These are phyloP conservation scores for Peribolospora baueri DNA, from an alignment of 768 basidiomycete species.

Conservation along the genomic window DNA sequence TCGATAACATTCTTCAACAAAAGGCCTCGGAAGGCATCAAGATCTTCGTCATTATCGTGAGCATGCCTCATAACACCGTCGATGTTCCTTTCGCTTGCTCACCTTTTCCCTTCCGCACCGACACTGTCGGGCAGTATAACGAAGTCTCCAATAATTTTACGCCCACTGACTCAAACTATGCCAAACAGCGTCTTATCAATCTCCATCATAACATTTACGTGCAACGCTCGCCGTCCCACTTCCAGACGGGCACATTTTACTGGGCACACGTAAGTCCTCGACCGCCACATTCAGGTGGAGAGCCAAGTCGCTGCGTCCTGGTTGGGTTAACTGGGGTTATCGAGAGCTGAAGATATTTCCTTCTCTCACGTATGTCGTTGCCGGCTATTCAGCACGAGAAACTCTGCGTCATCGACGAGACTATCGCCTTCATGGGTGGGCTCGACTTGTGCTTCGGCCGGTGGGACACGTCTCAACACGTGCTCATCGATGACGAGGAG, in stretches of 20 bases:
- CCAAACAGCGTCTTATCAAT: conserved; percentile 53
- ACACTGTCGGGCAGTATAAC: conserved; percentile 20
- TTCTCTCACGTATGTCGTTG: background rate
- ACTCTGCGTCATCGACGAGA: conserved; percentile 84
- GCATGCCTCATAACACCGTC: conserved; percentile 13
- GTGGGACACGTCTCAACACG: conserved; percentile 94
- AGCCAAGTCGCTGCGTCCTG: no score
- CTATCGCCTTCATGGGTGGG: conserved; percentile 95
- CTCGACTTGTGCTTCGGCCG: conserved; percentile 82
- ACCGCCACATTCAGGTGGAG: background rate
- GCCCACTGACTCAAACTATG: conserved; percentile 32
- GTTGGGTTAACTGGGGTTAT: no score
- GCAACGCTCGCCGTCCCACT: conserved; percentile 90
- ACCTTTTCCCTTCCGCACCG: no score
- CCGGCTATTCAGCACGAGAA: conserved; percentile 57
- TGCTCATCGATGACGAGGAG: conserved; percentile 58
- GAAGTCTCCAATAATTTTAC: conserved; percentile 91
- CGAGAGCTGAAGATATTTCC: background rate
- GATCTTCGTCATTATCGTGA: conserved; percentile 72
- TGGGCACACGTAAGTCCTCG: conserved; percentile 69
- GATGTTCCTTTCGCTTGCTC: background rate
- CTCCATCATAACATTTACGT: conserved; percentile 71
- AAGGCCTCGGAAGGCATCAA: conserved; percentile 92
- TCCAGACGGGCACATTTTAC: conserved; percentile 89
- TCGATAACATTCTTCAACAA: conserved; percentile 61